phyloP scores from a whole-genome alignment of 23 red algal species.

The Gracilaria gracilis region DNA sequence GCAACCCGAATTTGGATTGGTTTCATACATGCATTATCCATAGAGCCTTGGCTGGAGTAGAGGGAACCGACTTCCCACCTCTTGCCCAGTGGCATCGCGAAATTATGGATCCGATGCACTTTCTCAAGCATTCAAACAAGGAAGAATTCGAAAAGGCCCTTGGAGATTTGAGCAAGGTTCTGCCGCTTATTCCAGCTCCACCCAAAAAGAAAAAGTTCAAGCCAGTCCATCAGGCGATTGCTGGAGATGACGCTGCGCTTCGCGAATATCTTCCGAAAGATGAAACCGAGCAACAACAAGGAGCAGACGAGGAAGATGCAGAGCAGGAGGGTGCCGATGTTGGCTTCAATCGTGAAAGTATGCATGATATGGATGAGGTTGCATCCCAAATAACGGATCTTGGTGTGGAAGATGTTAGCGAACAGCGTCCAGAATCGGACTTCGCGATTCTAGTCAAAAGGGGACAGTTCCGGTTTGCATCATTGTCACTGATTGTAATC shows the following conservation, averaged over 20 bases:
- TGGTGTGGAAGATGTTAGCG: slow-evolving; percentile 50
- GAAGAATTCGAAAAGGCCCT: slow-evolving; percentile 19
- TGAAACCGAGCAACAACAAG: slow-evolving; percentile 2
- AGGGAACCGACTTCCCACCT: slow-evolving; percentile 35
- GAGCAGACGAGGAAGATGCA: not conserved
- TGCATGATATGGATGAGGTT: slow-evolving; percentile 6
- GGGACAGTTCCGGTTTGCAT: slow-evolving; percentile 45
- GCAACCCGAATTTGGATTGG: slow-evolving; percentile 69
- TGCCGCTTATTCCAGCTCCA: slow-evolving; percentile 24
- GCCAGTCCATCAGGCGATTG: slow-evolving; percentile 35
- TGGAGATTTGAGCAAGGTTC: slow-evolving; percentile 12
- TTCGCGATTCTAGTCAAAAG: slow-evolving; percentile 32
- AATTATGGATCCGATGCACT: slow-evolving; percentile 37
- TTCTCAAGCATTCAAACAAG: not conserved
- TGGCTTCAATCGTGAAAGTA: not conserved
- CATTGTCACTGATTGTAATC: slow-evolving; percentile 37
- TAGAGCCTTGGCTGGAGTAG: slow-evolving; percentile 32
- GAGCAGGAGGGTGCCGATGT: slow-evolving; percentile 3
- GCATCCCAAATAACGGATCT: slow-evolving; percentile 1
- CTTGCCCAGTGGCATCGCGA: slow-evolving; percentile 42
- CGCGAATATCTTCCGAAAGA: slow-evolving; percentile 45
- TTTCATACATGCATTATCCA: slow-evolving; percentile 61
- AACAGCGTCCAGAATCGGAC: slow-evolving; percentile 48
- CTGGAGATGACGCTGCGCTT: slow-evolving; percentile 33
- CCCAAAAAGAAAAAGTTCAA: slow-evolving; percentile 24